Evolutionary conservation across 495 filamentous ascomycete species (phyloP).

Genomic region (Podospora anserina): DNA sequence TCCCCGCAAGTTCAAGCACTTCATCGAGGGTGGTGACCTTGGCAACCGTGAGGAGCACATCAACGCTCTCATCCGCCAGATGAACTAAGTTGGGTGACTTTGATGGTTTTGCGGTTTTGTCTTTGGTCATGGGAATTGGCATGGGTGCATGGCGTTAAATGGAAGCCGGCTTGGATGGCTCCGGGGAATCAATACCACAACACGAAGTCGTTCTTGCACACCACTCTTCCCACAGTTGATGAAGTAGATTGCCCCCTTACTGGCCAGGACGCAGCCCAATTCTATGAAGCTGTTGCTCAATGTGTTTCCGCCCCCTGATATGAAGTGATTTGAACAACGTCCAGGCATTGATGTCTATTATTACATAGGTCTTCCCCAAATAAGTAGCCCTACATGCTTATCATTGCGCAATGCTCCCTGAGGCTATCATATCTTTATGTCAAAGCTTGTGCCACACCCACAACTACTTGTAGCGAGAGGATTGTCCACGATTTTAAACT

Average conservation of each 20-base stretch:
- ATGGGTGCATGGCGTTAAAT: constrained; percentile 39
- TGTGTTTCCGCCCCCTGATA: background rate
- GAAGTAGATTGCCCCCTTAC: constrained; percentile 24
- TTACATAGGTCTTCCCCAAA: background rate
- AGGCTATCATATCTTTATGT: constrained; percentile 62
- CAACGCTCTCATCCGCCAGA: constrained; percentile 92
- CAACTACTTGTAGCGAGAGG: constrained; percentile 89
- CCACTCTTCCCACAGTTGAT: constrained; percentile 18
- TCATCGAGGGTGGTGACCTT: constrained; percentile 96
- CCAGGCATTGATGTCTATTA: background rate
- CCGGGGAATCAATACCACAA: constrained; percentile 35
- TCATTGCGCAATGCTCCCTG: background rate
- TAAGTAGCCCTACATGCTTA: background rate
- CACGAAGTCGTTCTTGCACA: constrained; percentile 27
- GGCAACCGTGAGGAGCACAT: constrained; percentile 99
- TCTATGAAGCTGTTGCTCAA: constrained; percentile 18
- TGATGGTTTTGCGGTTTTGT: constrained; percentile 34
- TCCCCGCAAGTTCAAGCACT: constrained; percentile 97
- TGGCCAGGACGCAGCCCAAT: constrained; percentile 26
- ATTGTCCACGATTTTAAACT: constrained; percentile 95
- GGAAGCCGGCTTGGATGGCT: constrained; percentile 21
- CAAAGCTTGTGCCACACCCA: constrained; percentile 97
- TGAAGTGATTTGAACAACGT: background rate
- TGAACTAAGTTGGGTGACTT: constrained; percentile 69
- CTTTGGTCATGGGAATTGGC: constrained; percentile 36